These are phyloP conservation scores for Saccharomycopsis oosterbeekiorum DNA, from an alignment of 805 yeast genomes.

Conservation along the genomic window DNA sequence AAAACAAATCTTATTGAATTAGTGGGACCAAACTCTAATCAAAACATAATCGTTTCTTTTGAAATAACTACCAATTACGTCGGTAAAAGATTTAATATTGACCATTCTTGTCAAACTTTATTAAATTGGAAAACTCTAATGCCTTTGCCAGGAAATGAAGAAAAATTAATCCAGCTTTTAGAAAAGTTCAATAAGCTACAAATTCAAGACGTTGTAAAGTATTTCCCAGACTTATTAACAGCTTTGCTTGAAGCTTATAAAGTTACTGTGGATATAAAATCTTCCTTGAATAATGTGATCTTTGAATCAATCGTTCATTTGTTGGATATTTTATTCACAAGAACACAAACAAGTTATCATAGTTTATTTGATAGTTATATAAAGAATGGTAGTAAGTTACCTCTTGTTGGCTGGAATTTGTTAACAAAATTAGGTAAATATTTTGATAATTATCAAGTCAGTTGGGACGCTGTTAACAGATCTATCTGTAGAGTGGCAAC, in stretches of 20 bases:
- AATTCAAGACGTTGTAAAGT: conserved; percentile 42
- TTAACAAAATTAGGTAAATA: conserved; percentile 36
- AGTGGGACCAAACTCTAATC: conserved; percentile 34
- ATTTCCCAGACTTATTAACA: conserved; percentile 48
- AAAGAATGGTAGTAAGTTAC: conserved; percentile 28
- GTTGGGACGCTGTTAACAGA: conserved; percentile 56
- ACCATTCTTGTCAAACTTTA: conserved; percentile 42
- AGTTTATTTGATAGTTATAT: conserved; percentile 46
- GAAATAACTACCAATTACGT: conserved; percentile 56
- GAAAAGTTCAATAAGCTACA: conserved; percentile 44
- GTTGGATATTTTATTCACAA: conserved; percentile 53
- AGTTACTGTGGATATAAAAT: conserved; percentile 20
- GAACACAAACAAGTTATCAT: conserved; percentile 48
- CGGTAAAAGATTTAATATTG: conserved; percentile 58
- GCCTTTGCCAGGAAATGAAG: conserved; percentile 30
- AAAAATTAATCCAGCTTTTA: conserved; percentile 38
- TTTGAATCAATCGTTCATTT: conserved; percentile 53
- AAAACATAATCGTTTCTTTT: conserved; percentile 30
- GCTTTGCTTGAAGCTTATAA: conserved; percentile 30
- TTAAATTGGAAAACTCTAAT: conserved; percentile 40
- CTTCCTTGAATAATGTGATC: conserved; percentile 26
- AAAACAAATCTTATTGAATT: conserved; percentile 36
- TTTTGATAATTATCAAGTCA: conserved; percentile 39
- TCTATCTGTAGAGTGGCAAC: conserved; percentile 53
- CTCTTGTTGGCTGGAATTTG: conserved; percentile 43